A percentile compares a stretch with the other conserved stretches of the same genome.
phyloP scores from a whole-genome alignment of 768 basidiomycete genomes.

The Cyathus striatus region DNA sequence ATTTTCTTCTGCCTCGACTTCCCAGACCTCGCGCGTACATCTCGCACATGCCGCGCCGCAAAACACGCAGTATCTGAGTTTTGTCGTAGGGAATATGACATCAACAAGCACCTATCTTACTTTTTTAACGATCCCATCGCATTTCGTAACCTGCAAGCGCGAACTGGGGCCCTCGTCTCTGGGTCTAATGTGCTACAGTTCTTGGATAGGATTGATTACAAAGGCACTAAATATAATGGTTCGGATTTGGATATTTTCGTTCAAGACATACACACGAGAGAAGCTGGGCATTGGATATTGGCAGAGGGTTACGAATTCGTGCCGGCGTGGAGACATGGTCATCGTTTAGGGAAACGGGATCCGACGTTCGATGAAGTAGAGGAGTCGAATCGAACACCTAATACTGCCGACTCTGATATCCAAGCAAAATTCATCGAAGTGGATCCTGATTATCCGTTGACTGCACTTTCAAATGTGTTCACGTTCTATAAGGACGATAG shows the following conservation, averaged over 20 bases:
- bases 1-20: not conserved
- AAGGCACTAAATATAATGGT: no score
- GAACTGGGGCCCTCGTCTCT: not conserved
- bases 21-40: not conserved
- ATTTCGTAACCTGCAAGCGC: not conserved
- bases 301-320: not conserved
- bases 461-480: not conserved
- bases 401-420: no score
- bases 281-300: not conserved
- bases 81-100: not conserved
- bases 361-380: no score
- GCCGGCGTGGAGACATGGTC: not conserved
- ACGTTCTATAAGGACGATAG: not conserved
- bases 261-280: not conserved
- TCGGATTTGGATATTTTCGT: not conserved
- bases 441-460: no score
- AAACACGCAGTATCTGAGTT: not conserved
- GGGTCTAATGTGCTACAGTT: slow-evolving; percentile 1
- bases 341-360: not conserved
- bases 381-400: no score
- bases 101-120: not conserved
- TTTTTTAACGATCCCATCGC: not conserved
- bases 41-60: not conserved
- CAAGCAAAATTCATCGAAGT: no score
- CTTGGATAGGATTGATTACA: not conserved